A percentile compares a stretch with the other conserved stretches of the same genome.
These are phyloP conservation scores for Penicillium italicum DNA, from an alignment of 2,329 filamentous ascomycete genomes.

Conservation along the genomic window DNA sequence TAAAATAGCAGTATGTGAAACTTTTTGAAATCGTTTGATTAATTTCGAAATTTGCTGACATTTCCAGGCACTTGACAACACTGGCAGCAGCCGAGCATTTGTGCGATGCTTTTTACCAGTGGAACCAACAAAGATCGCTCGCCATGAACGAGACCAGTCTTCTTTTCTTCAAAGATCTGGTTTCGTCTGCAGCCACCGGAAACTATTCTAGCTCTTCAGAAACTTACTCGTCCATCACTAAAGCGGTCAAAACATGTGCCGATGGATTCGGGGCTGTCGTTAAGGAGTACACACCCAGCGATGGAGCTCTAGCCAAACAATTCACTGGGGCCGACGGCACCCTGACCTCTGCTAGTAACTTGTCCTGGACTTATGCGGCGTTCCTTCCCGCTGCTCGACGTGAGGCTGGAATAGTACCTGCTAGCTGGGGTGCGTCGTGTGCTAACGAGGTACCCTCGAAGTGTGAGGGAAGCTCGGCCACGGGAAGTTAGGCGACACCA, in stretches of 20 bases:
- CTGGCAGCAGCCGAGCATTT: background rate
- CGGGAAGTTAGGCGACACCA: background rate
- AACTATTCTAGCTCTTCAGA: background rate
- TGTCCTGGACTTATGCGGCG: background rate
- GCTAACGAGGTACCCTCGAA: background rate
- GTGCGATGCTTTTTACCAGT: background rate
- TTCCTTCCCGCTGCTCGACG: background rate
- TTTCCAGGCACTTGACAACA: background rate
- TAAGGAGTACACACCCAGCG: background rate
- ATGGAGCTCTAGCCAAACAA: background rate
- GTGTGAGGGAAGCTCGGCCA: background rate
- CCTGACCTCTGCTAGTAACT: background rate
- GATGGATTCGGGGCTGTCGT: background rate
- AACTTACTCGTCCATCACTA: background rate
- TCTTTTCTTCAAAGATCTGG: background rate
- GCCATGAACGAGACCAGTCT: background rate
- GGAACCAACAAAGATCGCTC: background rate
- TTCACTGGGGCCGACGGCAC: background rate
- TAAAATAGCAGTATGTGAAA: background rate
- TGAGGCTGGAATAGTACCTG: background rate
- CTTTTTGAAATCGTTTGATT: background rate
- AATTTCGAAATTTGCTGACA: background rate
- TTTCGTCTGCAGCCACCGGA: background rate
- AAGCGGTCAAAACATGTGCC: background rate
- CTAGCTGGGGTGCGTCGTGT: background rate